Evolutionary conservation across 495 filamentous ascomycete species (phyloP), one percentile per base, ranked within the genome.

Genomic region (Talaromyces proteolyticus): DNA sequence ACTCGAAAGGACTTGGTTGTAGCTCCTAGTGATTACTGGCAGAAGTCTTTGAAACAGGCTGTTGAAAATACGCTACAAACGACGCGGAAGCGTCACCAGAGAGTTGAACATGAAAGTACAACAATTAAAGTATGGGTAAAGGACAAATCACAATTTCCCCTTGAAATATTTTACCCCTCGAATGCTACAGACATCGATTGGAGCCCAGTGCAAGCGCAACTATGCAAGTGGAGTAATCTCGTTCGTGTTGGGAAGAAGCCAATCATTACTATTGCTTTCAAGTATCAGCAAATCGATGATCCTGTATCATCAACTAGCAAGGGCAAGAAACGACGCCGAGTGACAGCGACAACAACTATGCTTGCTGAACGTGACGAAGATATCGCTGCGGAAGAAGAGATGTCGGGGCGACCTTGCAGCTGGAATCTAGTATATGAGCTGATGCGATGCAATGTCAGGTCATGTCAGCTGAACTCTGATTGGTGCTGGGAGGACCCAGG

Each of bases 401-500:
- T 0, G 6, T 51, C 49, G 11, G 34, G 49, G n/a, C 44, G 24
- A 47, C 36, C 39, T 41, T 14, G 40, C 36, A 52, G 49, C 16
- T 49, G 36, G 26, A 24, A 16, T 23, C n/a, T 14, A 42, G 50
- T 52, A 1, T 52, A 49, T 42, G 19, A 41, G 4, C 49, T 6
- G 25, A 48, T 46, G 44, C 36, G 39, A 39, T 52, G 40, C 20
- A 24, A 45, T 22, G 12, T 45, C 12, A 6, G 22, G 19, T n/a
- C 42, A 45, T 14, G 7, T 23, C 50, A 50, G 14, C 38, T 44
- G 0, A 57, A 47, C 44, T 57, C 51, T 53, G 51, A 54, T 49
- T 57, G 51, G 55, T 57, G 52, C 52, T 54, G 39, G 55, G 47
- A 54, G 55, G 52, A 51, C 47, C 55, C 43, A 39, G 26, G 55